These are phyloP conservation scores for Brasilioporus rufonigricans DNA, from an alignment of 768 basidiomycete species.

Conservation along the genomic window DNA sequence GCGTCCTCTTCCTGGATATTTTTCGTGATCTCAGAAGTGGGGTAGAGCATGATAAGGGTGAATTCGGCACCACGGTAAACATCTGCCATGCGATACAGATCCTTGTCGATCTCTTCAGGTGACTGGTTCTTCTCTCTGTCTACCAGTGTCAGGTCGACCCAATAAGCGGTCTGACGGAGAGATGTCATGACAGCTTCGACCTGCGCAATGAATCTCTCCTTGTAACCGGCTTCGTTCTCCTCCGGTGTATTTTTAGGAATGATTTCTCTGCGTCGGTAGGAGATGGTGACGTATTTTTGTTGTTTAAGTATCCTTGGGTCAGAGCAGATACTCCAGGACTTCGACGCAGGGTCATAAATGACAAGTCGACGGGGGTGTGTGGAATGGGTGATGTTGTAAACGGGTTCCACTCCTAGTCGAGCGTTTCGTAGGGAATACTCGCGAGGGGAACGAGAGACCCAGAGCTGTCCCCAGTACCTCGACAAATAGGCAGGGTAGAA, in stretches of 20 bases:
- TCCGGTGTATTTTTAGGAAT: neutral
- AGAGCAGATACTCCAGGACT: conserved; percentile 2
- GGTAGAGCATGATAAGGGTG: too few relatives aligned
- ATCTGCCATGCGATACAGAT: too few relatives aligned
- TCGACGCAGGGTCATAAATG: conserved; percentile 5
- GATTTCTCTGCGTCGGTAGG: conserved; percentile 15
- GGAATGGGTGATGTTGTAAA: conserved; percentile 8
- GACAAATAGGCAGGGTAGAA: conserved; percentile 19
- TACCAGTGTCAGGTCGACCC: too few relatives aligned
- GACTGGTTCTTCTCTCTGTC: too few relatives aligned
- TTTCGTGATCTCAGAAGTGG: too few relatives aligned
- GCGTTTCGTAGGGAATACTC: conserved; percentile 20
- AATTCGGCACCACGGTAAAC: too few relatives aligned
- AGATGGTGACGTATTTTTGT: conserved; percentile 19
- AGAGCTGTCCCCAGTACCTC: conserved; percentile 23
- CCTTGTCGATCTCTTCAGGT: too few relatives aligned
- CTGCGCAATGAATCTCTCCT: conserved; percentile 1
- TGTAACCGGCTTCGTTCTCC: neutral
- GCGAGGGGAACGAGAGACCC: conserved; percentile 19
- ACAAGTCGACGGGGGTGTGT: conserved; percentile 16
- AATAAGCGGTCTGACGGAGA: conserved; percentile 17
- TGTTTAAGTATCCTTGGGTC: conserved; percentile 1
- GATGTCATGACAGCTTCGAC: conserved; percentile 4
- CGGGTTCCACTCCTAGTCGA: neutral
- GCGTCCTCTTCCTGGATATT: too few relatives aligned